Base-by-base conservation (phyloP, 129 eudicot species). In the Flaveria bidentis region DNA sequence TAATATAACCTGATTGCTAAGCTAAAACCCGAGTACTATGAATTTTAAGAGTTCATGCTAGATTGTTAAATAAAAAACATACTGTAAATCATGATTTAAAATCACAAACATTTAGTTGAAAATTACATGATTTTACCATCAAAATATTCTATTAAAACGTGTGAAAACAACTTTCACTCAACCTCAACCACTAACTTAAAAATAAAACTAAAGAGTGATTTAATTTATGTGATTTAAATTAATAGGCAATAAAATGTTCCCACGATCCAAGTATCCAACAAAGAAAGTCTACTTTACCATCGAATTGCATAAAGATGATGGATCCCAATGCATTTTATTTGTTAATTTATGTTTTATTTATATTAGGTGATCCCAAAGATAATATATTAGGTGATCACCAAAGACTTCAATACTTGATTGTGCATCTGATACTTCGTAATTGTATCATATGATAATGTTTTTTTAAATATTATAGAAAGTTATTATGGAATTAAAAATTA, bases 291-390 rank as follows among this genome's bases (percentile, higher is more conserved):
- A 68, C 33, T 68, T 56, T 42, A 45, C 69, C 75, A 77, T 77
- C 55, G 39, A 18, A 67, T 51, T 55, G 55, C 74, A 55, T 67
- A 42, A 55, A 9, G 36, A 39, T 65, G 66, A 76, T 65, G 66
- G 74, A 76, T 76, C 80, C 80, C 80, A 39, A 76, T 76, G 56
- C 51, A 66, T 66, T 33, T 64, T 36, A 46, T 65, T 36, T 65
- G 69, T 44, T 60, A 74, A 64, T 49, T 64, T 72, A 76, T 30
- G 36, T 30, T 30, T 30, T 30, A 3, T 3, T 4, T 30, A 30
- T 30, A 30, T 28, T 2, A 28, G 33, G 0, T 28, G 33, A 28
- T 64, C 73, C 72, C 28, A 47, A 76, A 30, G 15, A 44, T 44
- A 44, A 76, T 76, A 51, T 36, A 33, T 33, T 33, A 33, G 39